phyloP scores from a whole-genome alignment of 1,284 basidiomycete species.

The Pterula multifida region DNA sequence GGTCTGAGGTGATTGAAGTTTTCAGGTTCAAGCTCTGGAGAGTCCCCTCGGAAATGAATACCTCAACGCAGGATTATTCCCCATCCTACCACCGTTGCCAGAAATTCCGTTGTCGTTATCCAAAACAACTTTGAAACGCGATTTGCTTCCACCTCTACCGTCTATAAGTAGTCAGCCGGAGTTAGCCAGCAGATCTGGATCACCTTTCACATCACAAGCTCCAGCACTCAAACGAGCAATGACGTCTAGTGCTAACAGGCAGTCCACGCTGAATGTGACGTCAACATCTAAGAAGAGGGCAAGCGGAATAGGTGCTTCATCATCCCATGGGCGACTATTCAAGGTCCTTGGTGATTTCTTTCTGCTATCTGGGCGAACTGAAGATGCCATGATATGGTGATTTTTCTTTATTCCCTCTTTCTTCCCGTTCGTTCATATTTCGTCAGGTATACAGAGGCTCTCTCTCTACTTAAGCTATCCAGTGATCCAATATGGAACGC shows the following conservation, averaged over 20 bases:
- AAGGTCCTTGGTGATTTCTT: constrained; percentile 88
- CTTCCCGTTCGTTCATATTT: constrained; percentile 13
- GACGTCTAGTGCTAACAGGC: constrained; percentile 26
- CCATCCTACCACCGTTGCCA: constrained; percentile 41
- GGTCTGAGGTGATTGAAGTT: constrained; percentile 12
- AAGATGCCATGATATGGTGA: constrained; percentile 73
- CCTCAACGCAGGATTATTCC: constrained; percentile 52
- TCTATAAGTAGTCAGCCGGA: constrained; percentile 48
- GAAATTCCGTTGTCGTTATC: constrained; percentile 49
- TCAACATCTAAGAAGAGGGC: constrained; percentile 43
- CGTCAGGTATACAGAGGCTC: constrained; percentile 74
- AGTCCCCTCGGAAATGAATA: constrained; percentile 66
- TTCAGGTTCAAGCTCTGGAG: constrained; percentile 52
- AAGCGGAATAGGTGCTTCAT: constrained; percentile 52
- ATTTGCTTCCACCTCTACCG: constrained; percentile 31
- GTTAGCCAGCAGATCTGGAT: constrained; percentile 24
- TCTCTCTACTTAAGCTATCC: constrained; percentile 56
- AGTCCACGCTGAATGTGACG: constrained; percentile 32
- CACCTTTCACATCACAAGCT: constrained; percentile 25
- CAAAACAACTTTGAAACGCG: constrained; percentile 21
- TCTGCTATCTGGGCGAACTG: constrained; percentile 68
- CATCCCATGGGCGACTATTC: constrained; percentile 67
- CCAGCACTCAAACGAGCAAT: constrained; percentile 37
- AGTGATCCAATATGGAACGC: constrained; percentile 79
- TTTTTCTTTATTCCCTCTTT: constrained; percentile 13